Evolutionary conservation across 148 eudicot species (phyloP), one percentile per base, ranked within the genome.

Genomic region (Euryodendron excelsum): DNA sequence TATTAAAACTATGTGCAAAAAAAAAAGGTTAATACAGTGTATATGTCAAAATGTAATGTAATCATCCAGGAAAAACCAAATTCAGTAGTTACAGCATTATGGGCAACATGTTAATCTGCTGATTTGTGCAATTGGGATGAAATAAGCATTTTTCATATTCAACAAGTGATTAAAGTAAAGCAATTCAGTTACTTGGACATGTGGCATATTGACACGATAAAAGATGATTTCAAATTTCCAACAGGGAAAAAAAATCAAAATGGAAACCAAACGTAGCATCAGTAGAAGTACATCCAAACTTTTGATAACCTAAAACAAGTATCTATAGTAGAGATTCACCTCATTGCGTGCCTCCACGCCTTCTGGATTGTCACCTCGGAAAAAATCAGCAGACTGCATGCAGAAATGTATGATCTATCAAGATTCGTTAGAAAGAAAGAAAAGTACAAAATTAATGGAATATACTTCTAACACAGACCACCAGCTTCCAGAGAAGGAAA

Each of bases 291-390:
- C 31, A 30, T 31, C 25, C 59, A 7, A 48, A n/a, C n/a, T 48
- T 62, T 44, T 50, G 11, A 76, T 4, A 63, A 33, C 28, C 12
- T 5, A 4, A 64, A 39, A 62, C n/a, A 27, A 61, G 30, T 48
- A 53, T 64, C 60, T 60, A 31, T 30, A 74, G 28, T 20, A 76
- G 58, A 62, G 67, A 79, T 52, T 85, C 85, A 96, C 99, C 99
- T 96, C 99, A 85, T 96, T 93, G 2, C 99, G 94, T 78, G 99
- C 98, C 88, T 96, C 99, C 69, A 93, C 76, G 80, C 99, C 99
- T 88, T 96, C 98, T 74, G 99, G 87, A 82, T 96, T 96, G 84
- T 96, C 99, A 66, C 85, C 97, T 83, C 99, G 88, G 85, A 93
- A 96, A 81, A 96, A 96, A 68, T 96, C 99, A 73, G 99, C 98